Conservation (phyloP, 2,329 filamentous ascomycete genomes). For the Microdochium paspali region DNA sequence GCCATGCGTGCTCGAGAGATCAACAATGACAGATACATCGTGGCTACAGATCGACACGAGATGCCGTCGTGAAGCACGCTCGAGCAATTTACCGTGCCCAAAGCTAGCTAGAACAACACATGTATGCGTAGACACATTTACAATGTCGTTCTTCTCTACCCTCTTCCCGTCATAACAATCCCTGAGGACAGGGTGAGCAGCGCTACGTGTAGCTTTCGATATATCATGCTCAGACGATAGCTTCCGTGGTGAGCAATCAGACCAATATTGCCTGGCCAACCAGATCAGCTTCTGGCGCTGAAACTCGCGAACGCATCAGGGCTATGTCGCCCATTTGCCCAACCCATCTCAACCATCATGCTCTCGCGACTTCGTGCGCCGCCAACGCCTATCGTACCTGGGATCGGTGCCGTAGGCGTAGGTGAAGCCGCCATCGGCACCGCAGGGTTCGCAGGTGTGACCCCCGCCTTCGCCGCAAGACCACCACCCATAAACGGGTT, state of each 20-base stretch:
- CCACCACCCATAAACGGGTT: conserved; percentile 46
- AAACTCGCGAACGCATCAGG: conserved; percentile 73
- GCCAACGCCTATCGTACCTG: neutral
- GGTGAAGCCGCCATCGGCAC: conserved; percentile 2
- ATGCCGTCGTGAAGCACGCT: neutral
- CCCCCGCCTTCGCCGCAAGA: conserved; percentile 3
- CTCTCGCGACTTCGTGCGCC: conserved; percentile 60
- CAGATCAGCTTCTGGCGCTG: conserved; percentile 47
- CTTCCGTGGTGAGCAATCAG: no score
- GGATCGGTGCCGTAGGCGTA: neutral
- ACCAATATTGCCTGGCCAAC: no score
- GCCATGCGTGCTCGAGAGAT: neutral
- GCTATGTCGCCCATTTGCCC: conserved; percentile 63
- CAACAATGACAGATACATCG: neutral
- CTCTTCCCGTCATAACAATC: no score
- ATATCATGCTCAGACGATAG: no score
- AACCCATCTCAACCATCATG: conserved; percentile 54
- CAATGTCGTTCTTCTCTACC: conserved; percentile 6
- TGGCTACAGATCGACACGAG: neutral
- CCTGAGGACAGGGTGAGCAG: no score
- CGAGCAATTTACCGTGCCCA: no score
- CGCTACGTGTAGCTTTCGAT: no score
- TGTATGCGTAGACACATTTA: no score
- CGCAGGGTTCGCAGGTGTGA: conserved; percentile 1
- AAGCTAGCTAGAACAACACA: neutral